phyloP scores from a whole-genome alignment of 306 rosid genomes.

The Biancaea sappan region DNA sequence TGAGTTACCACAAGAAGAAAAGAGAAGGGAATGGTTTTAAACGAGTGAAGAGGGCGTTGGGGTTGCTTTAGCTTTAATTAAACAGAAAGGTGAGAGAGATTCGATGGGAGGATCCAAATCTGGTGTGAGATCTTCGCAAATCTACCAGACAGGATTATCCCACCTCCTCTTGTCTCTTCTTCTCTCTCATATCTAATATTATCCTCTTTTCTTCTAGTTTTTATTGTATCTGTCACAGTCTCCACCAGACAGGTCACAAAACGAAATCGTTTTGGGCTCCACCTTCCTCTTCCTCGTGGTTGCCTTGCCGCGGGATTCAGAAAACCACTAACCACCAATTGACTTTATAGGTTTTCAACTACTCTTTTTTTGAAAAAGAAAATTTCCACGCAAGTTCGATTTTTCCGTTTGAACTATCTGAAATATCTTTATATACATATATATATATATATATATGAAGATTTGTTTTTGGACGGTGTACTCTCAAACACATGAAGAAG shows the following conservation, averaged over 20 bases:
- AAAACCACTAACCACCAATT: not conserved
- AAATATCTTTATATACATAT: no score
- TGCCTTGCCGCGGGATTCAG: not conserved
- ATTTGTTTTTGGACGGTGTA: no score
- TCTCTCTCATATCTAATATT: conserved; percentile 43
- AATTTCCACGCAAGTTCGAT: no score
- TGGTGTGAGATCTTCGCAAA: conserved; percentile 65
- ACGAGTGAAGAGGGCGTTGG: not conserved
- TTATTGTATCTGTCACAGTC: conserved; percentile 27
- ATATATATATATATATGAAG: no score
- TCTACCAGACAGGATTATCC: conserved; percentile 57
- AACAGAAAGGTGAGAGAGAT: conserved; percentile 50
- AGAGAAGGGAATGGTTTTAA: not conserved
- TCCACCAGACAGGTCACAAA: not conserved
- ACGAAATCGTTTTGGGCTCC: not conserved
- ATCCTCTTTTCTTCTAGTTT: not conserved
- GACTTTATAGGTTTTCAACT: not conserved
- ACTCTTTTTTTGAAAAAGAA: no score
- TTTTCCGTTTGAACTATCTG: no score
- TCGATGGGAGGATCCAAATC: conserved; percentile 84
- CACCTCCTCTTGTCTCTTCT: conserved; percentile 64
- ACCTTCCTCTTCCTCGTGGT: not conserved
- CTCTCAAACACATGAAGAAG: no score
- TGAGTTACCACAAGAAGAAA: not conserved
- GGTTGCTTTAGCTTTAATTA: conserved; percentile 37